Conservation (phyloP, 2,329 filamentous ascomycete genomes). For the Sporothrix pseudoabietina region DNA sequence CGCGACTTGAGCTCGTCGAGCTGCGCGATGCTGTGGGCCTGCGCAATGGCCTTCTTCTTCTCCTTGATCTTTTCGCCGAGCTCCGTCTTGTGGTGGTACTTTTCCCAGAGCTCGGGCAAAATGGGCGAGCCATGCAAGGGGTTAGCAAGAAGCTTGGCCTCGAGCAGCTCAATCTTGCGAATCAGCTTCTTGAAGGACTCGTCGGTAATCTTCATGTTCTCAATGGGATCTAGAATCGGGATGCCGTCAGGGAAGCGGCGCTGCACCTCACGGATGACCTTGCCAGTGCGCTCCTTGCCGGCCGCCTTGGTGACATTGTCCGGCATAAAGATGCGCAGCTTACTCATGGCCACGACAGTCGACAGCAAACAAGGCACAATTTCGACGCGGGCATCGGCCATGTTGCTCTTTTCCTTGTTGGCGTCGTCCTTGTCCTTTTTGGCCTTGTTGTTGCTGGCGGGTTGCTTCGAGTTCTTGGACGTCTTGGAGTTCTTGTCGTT, state of each 20-base stretch:
- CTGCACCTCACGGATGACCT: conserved; percentile 75
- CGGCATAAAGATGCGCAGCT: conserved; percentile 81
- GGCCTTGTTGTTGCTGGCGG: too few species aligned
- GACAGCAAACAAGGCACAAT: conserved; percentile 84
- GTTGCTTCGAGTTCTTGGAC: conserved; percentile 6
- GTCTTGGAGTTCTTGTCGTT: conserved; percentile 19
- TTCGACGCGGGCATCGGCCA: conserved; percentile 60
- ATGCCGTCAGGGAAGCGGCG: conserved; percentile 90
- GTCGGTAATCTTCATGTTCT: conserved; percentile 93
- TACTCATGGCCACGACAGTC: conserved; percentile 81
- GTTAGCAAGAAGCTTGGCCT: conserved; percentile 84
- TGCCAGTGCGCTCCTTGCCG: conserved; percentile 68
- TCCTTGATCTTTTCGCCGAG: conserved; percentile 79
- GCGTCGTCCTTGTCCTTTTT: conserved; percentile 11
- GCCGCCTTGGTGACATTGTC: conserved; percentile 69
- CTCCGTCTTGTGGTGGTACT: conserved; percentile 80
- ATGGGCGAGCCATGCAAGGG: conserved; percentile 89
- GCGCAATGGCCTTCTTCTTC: conserved; percentile 82
- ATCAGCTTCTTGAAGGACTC: conserved; percentile 92
- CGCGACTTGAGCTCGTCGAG: conserved; percentile 94
- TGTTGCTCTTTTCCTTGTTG: conserved; percentile 4
- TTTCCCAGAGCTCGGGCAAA: conserved; percentile 80
- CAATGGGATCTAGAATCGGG: conserved; percentile 85
- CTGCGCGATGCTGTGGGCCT: conserved; percentile 85
- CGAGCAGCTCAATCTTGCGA: conserved; percentile 93